These are phyloP conservation scores for Diaporthe velutina DNA, from an alignment of 2,329 filamentous ascomycete genomes.

Conservation along the genomic window DNA sequence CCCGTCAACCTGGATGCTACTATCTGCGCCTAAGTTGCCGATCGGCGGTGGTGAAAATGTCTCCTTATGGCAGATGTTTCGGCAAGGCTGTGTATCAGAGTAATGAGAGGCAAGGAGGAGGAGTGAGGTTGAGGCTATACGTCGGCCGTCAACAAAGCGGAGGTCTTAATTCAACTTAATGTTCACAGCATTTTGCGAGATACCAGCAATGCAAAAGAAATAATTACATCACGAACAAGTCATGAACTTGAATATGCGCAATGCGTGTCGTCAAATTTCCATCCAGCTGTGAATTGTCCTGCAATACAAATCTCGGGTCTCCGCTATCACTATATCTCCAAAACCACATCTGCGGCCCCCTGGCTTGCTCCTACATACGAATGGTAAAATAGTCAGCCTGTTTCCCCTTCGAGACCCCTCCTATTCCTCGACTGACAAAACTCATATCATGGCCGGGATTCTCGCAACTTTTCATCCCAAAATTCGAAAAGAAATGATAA, in stretches of 20 bases:
- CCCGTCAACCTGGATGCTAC: slow-evolving; percentile 52
- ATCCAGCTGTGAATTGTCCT: too few relatives aligned
- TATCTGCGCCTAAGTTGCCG: slow-evolving; percentile 42
- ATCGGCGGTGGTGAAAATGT: too few relatives aligned
- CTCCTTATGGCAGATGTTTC: neutral
- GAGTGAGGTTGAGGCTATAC: neutral
- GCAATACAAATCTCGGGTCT: too few relatives aligned
- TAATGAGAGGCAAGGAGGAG: too few relatives aligned
- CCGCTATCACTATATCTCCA: too few relatives aligned
- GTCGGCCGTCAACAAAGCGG: neutral
- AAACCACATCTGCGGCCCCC: neutral
- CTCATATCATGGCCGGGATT: neutral
- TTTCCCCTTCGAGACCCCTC: neutral
- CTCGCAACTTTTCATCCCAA: neutral
- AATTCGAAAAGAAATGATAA: neutral
- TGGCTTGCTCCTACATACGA: neutral
- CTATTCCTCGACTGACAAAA: neutral
- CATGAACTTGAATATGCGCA: neutral
- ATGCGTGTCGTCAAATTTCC: too few relatives aligned
- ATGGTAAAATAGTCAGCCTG: neutral
- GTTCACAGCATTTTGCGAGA: neutral
- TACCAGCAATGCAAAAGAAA: neutral
- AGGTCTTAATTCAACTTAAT: neutral
- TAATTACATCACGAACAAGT: neutral
- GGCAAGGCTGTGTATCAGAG: too few relatives aligned